Evolutionary conservation across 805 yeast species (phyloP).

Genomic region (Maudiozyma serrabonitensis): DNA sequence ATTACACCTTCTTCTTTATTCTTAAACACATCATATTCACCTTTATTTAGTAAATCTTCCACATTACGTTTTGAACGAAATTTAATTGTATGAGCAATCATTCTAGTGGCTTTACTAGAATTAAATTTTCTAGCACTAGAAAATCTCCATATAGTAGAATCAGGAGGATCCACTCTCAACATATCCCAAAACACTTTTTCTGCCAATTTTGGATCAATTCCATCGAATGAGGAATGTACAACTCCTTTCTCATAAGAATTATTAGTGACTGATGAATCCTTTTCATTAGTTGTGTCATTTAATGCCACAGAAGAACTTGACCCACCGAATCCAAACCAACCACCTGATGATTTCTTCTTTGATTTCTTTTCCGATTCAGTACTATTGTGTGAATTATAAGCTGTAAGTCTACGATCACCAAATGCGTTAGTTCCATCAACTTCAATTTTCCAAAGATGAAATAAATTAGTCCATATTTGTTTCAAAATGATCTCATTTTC

Average conservation of each 20-base stretch:
- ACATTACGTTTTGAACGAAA: constrained; percentile 68
- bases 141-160: constrained; percentile 65
- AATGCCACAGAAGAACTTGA: not conserved
- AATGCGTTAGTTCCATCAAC: constrained; percentile 26
- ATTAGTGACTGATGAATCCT: constrained; percentile 4
- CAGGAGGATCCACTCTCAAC: constrained; percentile 72
- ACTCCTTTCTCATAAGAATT: constrained; percentile 28
- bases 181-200: constrained; percentile 47
- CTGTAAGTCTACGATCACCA: not conserved
- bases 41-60: constrained; percentile 53
- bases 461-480: constrained; percentile 59
- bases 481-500: constrained; percentile 59
- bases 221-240: constrained; percentile 42
- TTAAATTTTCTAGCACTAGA: constrained; percentile 84
- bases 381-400: not conserved
- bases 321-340: constrained; percentile 6
- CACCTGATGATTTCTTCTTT: constrained; percentile 3
- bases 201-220: constrained; percentile 42
- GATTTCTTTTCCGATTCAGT: constrained; percentile 9
- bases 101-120: constrained; percentile 52
- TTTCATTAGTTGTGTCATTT: constrained; percentile 2
- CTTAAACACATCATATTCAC: constrained; percentile 56
- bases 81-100: constrained; percentile 62
- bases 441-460: constrained; percentile 48
- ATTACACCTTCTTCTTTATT: constrained; percentile 35